Percentiles rank a stretch among this genome's conserved stretches.
Conservation (phyloP, 768 basidiomycete species). For the Macrocybe gigantea region DNA sequence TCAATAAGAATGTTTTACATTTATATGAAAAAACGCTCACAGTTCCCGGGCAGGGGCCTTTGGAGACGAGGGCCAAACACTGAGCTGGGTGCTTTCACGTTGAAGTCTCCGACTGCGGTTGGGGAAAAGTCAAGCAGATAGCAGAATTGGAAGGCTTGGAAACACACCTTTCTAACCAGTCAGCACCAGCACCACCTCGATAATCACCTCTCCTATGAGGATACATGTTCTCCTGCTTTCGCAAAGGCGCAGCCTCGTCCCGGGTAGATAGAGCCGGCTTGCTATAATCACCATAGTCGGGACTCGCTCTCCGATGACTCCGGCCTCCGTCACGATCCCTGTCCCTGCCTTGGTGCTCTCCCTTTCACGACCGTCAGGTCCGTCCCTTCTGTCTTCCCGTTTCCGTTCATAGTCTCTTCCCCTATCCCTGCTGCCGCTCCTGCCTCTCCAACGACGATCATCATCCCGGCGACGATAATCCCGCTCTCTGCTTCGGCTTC, state of each 20-base stretch:
- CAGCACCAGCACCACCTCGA: slow-evolving; percentile 34
- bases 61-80: slow-evolving; percentile 83
- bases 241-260: slow-evolving; percentile 34
- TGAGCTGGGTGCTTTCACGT: slow-evolving; percentile 47
- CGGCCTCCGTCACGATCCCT: slow-evolving; percentile 6
- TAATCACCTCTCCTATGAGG: slow-evolving; percentile 29
- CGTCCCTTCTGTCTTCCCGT: slow-evolving; percentile 9
- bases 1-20: background rate
- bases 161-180: slow-evolving; percentile 67
- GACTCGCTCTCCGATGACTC: slow-evolving; percentile 39
- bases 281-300: slow-evolving; percentile 55
- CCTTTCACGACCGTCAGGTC: slow-evolving; percentile 4
- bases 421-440: slow-evolving; percentile 15
- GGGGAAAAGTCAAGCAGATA: slow-evolving; percentile 1
- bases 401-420: slow-evolving; percentile 9
- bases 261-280: slow-evolving; percentile 27
- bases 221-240: slow-evolving; percentile 54
- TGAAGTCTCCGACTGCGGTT: slow-evolving; percentile 60
- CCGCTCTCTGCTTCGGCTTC: slow-evolving; percentile 25
- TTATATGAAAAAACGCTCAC: slow-evolving; percentile 30
- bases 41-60: slow-evolving; percentile 53
- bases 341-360: slow-evolving; percentile 14
- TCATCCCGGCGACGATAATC: slow-evolving; percentile 19
- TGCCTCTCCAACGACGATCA: slow-evolving; percentile 12
- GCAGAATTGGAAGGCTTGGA: background rate